phyloP scores from a whole-genome alignment of 2,329 filamentous ascomycete genomes.

The Pseudogymnoascus pannorum region DNA sequence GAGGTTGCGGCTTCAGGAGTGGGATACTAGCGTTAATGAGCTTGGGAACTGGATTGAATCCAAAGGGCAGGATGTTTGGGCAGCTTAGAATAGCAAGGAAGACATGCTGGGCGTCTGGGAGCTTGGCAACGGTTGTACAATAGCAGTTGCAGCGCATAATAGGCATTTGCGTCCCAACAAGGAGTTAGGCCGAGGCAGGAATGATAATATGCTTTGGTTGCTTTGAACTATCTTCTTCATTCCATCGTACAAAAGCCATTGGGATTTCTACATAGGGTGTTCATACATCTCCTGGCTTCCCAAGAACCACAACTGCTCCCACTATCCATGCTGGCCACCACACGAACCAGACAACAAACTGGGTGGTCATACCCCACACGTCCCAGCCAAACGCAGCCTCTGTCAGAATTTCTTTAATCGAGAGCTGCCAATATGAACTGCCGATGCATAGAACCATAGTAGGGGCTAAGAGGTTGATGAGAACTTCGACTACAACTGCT shows the following conservation, averaged over 20 bases:
- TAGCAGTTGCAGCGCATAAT: constrained; percentile 10
- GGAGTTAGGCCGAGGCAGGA: constrained; percentile 8
- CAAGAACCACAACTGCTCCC: constrained; percentile 49
- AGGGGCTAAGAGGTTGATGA: constrained; percentile 57
- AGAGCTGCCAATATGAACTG: constrained; percentile 39
- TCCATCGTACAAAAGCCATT: neutral
- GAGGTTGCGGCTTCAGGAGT: constrained; percentile 80
- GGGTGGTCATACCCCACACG: constrained; percentile 82
- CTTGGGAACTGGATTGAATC: constrained; percentile 96
- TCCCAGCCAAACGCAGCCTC: constrained; percentile 82
- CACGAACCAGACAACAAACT: constrained; percentile 84
- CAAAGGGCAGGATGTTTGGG: constrained; percentile 93
- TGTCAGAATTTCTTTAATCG: constrained; percentile 53
- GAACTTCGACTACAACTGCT: constrained; percentile 37
- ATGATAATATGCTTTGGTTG: constrained; percentile 7
- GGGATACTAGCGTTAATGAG: constrained; percentile 93
- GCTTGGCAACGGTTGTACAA: constrained; percentile 11
- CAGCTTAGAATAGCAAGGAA: constrained; percentile 47
- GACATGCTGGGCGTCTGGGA: constrained; percentile 17
- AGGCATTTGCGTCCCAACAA: constrained; percentile 8
- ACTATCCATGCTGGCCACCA: constrained; percentile 92
- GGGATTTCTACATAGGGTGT: neutral
- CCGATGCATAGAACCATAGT: constrained; percentile 44
- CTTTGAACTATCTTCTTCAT: neutral
- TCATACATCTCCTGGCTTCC: constrained; percentile 23